Base-by-base conservation (phyloP, 192 early-diverging fungal genomes). In the Anaeromyces robustus region DNA sequence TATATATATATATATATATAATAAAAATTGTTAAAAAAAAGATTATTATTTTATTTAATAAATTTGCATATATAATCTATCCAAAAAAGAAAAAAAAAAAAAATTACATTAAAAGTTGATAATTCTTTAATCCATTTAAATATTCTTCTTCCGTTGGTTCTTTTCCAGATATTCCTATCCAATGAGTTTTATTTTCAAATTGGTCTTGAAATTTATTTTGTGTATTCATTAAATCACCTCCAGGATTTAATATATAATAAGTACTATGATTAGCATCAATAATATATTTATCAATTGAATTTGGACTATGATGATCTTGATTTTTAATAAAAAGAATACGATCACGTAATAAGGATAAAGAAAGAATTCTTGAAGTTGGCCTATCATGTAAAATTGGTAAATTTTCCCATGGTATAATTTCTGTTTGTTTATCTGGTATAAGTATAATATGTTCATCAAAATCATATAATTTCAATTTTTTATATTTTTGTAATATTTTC, bases 231-330 rank as follows among this genome's bases (percentile, higher is more conserved):
- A 99, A 84, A 82, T 99, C 96, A 26, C 92, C 92, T 29, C 89
- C 91, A 2, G 98, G 98, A 86, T 99, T 99, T 28, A 99, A 86
- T 22, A 98, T 85, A 84, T 96, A 99, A 83, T 88, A 95, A 2
- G 89, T 87, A 2, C 85, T 89, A 29, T 83, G 30, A n/a, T n/a
- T n/a, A 1, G 82, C 78, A 80, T 92, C 82, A 26, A 91, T 84
- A 11, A 28, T 29, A 26, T 77, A 12, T 29, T 30, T 29, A 5
- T 79, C 77, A 2, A 80, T 37, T 5, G 39, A 79, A 16, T 79
- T 59, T 22, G 30, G 28, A 84, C 37, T 26, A 93, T 90, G 43
- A 7, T 34, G 6, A 78, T 29, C 14, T 34, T 34, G 79, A 29
- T 19, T 12, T 5, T 77, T 81, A 0, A 19, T 39, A 13, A 77